Percentiles rank a stretch among this genome's conserved stretches.
Conservation (phyloP, 1,139 yeast species). For the Blastobotrys elegans region DNA sequence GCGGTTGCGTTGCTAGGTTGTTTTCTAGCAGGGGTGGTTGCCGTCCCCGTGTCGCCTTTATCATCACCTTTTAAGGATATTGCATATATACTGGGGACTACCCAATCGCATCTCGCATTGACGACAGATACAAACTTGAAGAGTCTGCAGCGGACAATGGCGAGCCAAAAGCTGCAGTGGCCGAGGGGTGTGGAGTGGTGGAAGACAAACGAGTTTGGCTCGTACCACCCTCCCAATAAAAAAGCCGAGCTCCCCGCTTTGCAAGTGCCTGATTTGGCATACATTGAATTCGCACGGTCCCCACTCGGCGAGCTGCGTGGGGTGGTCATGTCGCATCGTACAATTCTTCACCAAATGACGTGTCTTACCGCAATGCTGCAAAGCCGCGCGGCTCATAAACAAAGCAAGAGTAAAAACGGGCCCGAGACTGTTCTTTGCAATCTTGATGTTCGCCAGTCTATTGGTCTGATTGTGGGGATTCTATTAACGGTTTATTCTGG, state of each 20-base stretch:
- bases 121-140: slow-evolving; percentile 76
- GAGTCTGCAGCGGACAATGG: slow-evolving; percentile 57
- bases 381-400: slow-evolving; percentile 22
- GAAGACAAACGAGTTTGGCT: slow-evolving; percentile 86
- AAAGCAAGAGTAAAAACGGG: slow-evolving; percentile 7
- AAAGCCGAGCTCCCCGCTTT: slow-evolving; percentile 58
- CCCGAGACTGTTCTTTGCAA: slow-evolving; percentile 52
- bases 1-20: slow-evolving; percentile 85
- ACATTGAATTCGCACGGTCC: slow-evolving; percentile 86
- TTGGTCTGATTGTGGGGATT: slow-evolving; percentile 80
- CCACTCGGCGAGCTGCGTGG: slow-evolving; percentile 92
- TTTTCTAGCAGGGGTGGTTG: slow-evolving; percentile 88
- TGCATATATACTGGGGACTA: slow-evolving; percentile 61
- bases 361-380: slow-evolving; percentile 60
- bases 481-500: slow-evolving; percentile 83
- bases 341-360: slow-evolving; percentile 83
- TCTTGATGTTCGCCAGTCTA: slow-evolving; percentile 78
- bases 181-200: slow-evolving; percentile 63
- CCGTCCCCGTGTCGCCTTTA: slow-evolving; percentile 86
- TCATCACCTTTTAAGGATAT: slow-evolving; percentile 64
- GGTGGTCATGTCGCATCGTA: slow-evolving; percentile 85
- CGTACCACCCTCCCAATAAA: slow-evolving; percentile 54
- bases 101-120: slow-evolving; percentile 73
- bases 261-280: slow-evolving; percentile 76
- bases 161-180: slow-evolving; percentile 45